These are phyloP conservation scores for Boletus bicolor DNA, from an alignment of 768 basidiomycete genomes.

Conservation along the genomic window DNA sequence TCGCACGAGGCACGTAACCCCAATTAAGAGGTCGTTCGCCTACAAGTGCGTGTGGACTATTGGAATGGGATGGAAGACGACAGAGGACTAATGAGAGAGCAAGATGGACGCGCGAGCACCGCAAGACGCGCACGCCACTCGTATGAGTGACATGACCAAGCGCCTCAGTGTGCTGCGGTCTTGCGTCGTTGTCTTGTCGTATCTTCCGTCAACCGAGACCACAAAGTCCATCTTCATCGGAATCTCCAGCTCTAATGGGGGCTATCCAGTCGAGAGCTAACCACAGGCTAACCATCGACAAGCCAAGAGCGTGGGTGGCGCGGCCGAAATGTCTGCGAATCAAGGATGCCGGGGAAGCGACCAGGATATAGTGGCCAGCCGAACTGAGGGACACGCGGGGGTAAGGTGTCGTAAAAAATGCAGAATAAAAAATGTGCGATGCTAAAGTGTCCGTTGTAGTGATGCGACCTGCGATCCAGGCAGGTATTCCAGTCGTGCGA, in stretches of 20 bases:
- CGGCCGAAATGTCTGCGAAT: conserved; percentile 46
- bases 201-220: conserved; percentile 50
- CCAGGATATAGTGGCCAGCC: conserved; percentile 16
- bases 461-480: conserved; percentile 59
- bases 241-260: conserved; percentile 29
- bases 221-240: conserved; percentile 50
- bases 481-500: conserved; percentile 48
- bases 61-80: conserved; percentile 44
- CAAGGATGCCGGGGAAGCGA: conserved; percentile 15
- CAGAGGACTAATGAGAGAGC: conserved; percentile 40
- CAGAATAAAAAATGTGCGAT: conserved; percentile 38
- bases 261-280: conserved; percentile 23
- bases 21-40: conserved; percentile 79
- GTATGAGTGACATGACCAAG: conserved; percentile 45
- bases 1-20: conserved; percentile 75
- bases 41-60: conserved; percentile 54
- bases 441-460: conserved; percentile 42
- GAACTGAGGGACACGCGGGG: conserved; percentile 21
- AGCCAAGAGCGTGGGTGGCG: conserved; percentile 43
- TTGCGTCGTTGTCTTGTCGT: conserved; percentile 66
- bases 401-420: conserved; percentile 39
- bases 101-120: conserved; percentile 48
- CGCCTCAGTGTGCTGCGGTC: conserved; percentile 58
- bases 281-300: conserved; percentile 41
- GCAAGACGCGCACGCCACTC: conserved; percentile 53